phyloP scores from a whole-genome alignment of 306 rosid genomes.

The Acacia acuminata region DNA sequence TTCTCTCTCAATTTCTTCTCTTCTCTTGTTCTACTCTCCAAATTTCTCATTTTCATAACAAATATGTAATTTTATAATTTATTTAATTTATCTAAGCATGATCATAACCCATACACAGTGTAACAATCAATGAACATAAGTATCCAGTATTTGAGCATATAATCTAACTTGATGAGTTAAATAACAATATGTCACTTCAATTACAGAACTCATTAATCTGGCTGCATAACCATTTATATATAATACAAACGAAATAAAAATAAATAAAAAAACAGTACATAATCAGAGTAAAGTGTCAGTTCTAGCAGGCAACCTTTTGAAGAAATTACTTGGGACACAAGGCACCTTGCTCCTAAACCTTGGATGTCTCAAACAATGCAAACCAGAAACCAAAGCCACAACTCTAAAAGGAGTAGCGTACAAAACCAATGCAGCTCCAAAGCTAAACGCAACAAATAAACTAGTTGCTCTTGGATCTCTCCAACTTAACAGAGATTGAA shows the following conservation, averaged over 20 bases:
- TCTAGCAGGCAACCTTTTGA: slow-evolving; percentile 79
- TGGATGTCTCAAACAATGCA: slow-evolving; percentile 77
- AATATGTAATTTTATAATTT: no score
- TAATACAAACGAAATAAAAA: neutral
- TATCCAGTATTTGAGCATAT: neutral
- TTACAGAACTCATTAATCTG: neutral
- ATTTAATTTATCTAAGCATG: no score
- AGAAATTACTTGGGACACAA: slow-evolving; percentile 84
- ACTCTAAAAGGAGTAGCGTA: slow-evolving; percentile 74
- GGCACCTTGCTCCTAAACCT: slow-evolving; percentile 84
- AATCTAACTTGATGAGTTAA: neutral
- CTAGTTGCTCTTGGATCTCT: slow-evolving; percentile 91
- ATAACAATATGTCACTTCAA: neutral
- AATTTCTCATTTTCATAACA: no score
- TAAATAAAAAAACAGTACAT: neutral
- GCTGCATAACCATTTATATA: neutral
- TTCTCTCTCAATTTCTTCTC: no score
- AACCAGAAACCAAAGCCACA: slow-evolving; percentile 72
- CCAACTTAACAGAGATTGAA: slow-evolving; percentile 86
- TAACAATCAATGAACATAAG: no score
- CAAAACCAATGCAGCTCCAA: slow-evolving; percentile 71
- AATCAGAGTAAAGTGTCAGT: slow-evolving; percentile 72
- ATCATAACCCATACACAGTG: neutral
- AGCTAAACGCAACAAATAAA: slow-evolving; percentile 67
- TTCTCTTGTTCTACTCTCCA: no score